Base-by-base conservation (phyloP, 2,329 filamentous ascomycete genomes). In the Hymenoscyphus linearis region DNA sequence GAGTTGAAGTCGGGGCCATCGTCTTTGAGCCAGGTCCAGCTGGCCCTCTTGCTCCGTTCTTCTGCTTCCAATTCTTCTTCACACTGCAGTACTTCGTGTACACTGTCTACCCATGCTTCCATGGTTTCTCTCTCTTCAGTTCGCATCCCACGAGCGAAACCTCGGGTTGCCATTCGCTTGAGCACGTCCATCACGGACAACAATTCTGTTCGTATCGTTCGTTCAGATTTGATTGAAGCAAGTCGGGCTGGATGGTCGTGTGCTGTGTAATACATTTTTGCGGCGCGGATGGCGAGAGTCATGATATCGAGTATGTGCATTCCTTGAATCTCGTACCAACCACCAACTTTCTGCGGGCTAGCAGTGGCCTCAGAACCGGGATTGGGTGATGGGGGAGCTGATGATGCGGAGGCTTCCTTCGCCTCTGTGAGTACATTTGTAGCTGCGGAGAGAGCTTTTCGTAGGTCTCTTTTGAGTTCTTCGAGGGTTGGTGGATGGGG, bases 251-350 rank as follows among this genome's bases (percentile, higher is more conserved):
- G 91, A 58, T 93, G 83, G 70, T 96, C 90, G 73, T 98, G 95
- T 3, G 91, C 85, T 0, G 93, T 97, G 76, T 99, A 98, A 77
- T 98, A 99, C 70, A 96, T 88, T 76, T 96, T 96, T 57, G 95
- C 95, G 1, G 93, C 92, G 58, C 92, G 86, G 67, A 99, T 98
- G n/a, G 93, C 93, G 58, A 98, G 81, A 0, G 95, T 99, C 72
- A 95, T 89, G 58, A 96, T 87, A 73, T 98, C 93, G 60, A 98
- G 83, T 40, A 99, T 85, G 70, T 96, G 90, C 79, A 98, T 86
- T 18, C 93, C 95, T 74, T 96, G 91, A 25, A 96, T 82, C 74
- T 97, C 91, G 73, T 89, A 85, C 86, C 89, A 96, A 9, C 86
- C 87, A 66, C 70, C 18, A 70, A 69, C 69, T 71, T 50, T 69